Evolutionary conservation across 345 rosid genomes (phyloP).

Genomic region (Streptanthus diversifolius): DNA sequence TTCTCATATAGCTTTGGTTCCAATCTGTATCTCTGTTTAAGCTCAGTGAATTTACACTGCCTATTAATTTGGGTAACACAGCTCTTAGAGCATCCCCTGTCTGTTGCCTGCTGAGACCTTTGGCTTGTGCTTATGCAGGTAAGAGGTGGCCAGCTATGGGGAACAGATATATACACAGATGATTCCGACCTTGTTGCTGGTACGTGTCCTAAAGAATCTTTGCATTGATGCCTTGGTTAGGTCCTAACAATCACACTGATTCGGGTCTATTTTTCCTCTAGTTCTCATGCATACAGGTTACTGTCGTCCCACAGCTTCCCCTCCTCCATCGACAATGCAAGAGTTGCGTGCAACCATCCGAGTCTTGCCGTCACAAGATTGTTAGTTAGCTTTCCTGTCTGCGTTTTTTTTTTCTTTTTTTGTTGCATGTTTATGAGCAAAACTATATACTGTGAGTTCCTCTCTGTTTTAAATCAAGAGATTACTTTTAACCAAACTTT

Average conservation of each 20-base stretch:
- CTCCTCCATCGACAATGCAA: slow-evolving; percentile 94
- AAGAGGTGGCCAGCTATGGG: slow-evolving; percentile 98
- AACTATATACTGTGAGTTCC: background rate
- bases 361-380: slow-evolving; percentile 85
- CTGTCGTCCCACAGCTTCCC: slow-evolving; percentile 94
- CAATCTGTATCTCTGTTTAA: slow-evolving; percentile 1
- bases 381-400: slow-evolving; percentile 44
- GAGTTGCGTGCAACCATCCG: slow-evolving; percentile 84
- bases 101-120: background rate
- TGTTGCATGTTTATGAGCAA: background rate
- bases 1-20: background rate
- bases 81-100: slow-evolving; percentile 7
- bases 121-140: slow-evolving; percentile 52
- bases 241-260: slow-evolving; percentile 21
- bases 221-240: slow-evolving; percentile 12
- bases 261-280: slow-evolving; percentile 38
- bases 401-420: background rate
- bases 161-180: slow-evolving; percentile 91
- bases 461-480: background rate
- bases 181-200: slow-evolving; percentile 99
- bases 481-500: background rate
- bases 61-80: background rate
- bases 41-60: background rate
- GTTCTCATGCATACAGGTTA: slow-evolving; percentile 99
- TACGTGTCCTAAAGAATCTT: slow-evolving; percentile 29